Base-by-base conservation (phyloP, 1,139 yeast species). In the Saccharomycopsis hybrid region DNA sequence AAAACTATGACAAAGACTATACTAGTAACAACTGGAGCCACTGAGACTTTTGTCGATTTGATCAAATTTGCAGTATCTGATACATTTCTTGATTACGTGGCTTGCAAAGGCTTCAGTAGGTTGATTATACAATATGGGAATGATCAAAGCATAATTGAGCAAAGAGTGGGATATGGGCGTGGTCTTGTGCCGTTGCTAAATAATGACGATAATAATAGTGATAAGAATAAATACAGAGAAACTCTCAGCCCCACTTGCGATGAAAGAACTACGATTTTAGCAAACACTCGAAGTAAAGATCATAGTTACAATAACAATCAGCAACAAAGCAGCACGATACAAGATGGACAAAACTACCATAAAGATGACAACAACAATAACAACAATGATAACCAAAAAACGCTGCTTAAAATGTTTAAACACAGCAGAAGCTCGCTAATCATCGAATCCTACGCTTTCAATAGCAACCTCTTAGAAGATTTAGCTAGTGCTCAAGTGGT, bases 11-110 rank as follows among this genome's bases (percentile, higher is more conserved):
- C 24, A 18, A 44, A 33, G 42, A 63, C 68, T 18, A 62, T 77
- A 1, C 66, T 82, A 41, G 79, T 85, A 7, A 81, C 95, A 0
- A 84, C 94, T 1, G 96, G 96, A 0, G 96, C 95, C 1, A 87
- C 96, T 0, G 87, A 83, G 9, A 85, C 95, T 0, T 88, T 88
- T 63, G 70, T 72, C 4, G 65, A 62, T 13, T 71, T 88, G n/a
- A 64, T 88, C 1, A 63, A 65, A 33, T 59, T 69, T 3, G 66
- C 76, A 0, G 55, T 79, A 4, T 56, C 65, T 5, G 55, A 57
- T 0, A 57, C 59, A 1, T 75, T 83, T 46, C 54, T 83, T 0
- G 51, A 9, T 11, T 35, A 59, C 0, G 49, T 82, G 25, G 37
- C 53, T 0, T 53, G 57, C 1, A 54, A 58, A 2, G 77, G 77